Base-by-base conservation (phyloP, 345 rosid genomes). In the Populus ilicifolia region DNA sequence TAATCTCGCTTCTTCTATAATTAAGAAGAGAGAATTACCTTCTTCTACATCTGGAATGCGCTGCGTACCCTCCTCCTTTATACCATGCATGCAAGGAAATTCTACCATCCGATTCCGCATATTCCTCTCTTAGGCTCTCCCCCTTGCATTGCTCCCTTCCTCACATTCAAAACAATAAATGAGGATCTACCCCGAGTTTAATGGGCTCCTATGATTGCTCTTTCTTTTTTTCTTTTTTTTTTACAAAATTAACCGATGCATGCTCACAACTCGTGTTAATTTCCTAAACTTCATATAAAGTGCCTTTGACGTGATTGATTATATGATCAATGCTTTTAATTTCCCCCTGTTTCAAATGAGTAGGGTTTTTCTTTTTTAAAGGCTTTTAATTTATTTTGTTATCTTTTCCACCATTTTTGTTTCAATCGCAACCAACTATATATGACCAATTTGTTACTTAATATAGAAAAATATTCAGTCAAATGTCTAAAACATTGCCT, bases 101-200 rank as follows among this genome's bases (percentile, higher is more conserved):
- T 70, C 17, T 16, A 46, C 73, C 36, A 44, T 25, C 8, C 23
- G 38, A 25, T 1, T 71, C 43, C 23, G 59, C 59, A 20, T 9
- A 13, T 35, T 46, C 6, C 33, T 71, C 35, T 33, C 59, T 27
- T 41, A 17, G 4, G 21, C 30, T n/a, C 21, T 11, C 6, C 21
- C 18, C 73, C 73, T 48, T 27, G 38, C 29, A 14, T 70, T 29
- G 8, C 62, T 16, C 73, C n/a, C 62, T 70, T 70, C 73, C 73
- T 48, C 73, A 46, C 73, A 48, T 27, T 30, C 21, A 23, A 3
- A 16, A 6, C 69, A 27, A 35, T 1, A 17, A 35, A 14, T 17
- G 8, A 12, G 41, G 38, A 66, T 66, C 38, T 11, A 18, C 8
- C 8, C 73, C 56, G n/a, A 50, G 8, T 50, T 50, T 50, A 7